A percentile compares a stretch with the other conserved stretches of the same genome.
Conservation (phyloP, 805 yeast species). For the Tetrapisispora iriomotensis region DNA sequence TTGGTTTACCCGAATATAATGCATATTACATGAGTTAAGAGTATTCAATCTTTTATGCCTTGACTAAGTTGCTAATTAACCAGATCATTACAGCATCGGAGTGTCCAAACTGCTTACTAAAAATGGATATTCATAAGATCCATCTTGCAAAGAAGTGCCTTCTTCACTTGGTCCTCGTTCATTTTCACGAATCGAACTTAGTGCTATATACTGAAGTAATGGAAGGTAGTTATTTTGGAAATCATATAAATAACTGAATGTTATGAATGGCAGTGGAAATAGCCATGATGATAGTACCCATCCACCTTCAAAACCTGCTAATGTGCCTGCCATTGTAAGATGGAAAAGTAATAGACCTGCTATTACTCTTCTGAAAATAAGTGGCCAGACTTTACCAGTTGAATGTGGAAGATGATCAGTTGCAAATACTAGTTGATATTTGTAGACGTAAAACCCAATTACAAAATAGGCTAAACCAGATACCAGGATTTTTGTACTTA, state of each 20-base stretch:
- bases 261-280: conserved; percentile 65
- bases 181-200: conserved; percentile 59
- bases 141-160: conserved; percentile 19
- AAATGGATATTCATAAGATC: conserved; percentile 70
- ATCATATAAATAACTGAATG: conserved; percentile 60
- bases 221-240: conserved; percentile 78
- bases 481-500: conserved; percentile 76
- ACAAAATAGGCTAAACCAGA: conserved; percentile 80
- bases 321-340: conserved; percentile 84
- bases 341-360: conserved; percentile 79
- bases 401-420: conserved; percentile 95
- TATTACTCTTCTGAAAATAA: conserved; percentile 71
- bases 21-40: too few relatives aligned
- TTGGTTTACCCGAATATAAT: too few relatives aligned
- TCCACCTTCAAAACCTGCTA: conserved; percentile 70
- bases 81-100: conserved; percentile 63
- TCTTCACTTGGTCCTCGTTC: conserved; percentile 25
- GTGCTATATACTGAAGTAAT: conserved; percentile 72
- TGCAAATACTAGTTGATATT: conserved; percentile 81
- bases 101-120: conserved; percentile 65
- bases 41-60: too few relatives aligned
- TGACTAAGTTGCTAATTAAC: too few relatives aligned
- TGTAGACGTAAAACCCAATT: conserved; percentile 80
- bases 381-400: conserved; percentile 94
- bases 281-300: conserved; percentile 62